Percentiles rank a stretch among this genome's conserved stretches.
Conservation (phyloP, 148 eudicot species). For the Rhododendron griersonianum region DNA sequence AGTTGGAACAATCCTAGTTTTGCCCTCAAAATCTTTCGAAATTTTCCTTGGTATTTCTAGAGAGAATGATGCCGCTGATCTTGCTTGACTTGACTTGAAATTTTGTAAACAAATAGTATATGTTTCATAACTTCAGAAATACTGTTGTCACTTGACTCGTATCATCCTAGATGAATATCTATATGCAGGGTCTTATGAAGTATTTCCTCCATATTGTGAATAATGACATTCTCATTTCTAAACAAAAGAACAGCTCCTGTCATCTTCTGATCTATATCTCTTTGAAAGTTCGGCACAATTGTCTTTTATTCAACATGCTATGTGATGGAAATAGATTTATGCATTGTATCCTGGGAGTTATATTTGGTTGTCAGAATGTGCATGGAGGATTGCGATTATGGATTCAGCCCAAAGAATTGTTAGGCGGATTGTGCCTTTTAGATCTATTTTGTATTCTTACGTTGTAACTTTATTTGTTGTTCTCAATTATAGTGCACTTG, state of each 20-base stretch:
- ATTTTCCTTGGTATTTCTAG: not conserved
- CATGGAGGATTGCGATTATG: not conserved
- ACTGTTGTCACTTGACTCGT: not conserved
- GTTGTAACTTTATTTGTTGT: not conserved
- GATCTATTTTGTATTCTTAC: not conserved
- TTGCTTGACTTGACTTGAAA: not conserved
- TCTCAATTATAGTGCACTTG: not conserved
- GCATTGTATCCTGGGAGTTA: not conserved
- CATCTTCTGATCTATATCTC: not conserved
- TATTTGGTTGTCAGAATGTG: not conserved
- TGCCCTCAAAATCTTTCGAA: not conserved
- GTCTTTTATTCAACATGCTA: not conserved
- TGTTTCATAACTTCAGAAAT: not conserved
- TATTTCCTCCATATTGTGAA: not conserved
- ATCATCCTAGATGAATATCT: not conserved
- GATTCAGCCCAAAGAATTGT: not conserved
- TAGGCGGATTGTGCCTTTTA: not conserved
- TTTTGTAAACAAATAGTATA: not conserved
- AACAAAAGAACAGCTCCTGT: not conserved
- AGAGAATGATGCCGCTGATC: not conserved
- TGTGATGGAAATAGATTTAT: not conserved
- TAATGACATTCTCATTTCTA: not conserved
- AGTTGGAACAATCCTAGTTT: not conserved
- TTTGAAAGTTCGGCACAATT: not conserved
- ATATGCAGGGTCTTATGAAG: not conserved